A percentile compares a stretch with the other conserved stretches of the same genome.
Evolutionary conservation across 306 rosid species (phyloP).

Genomic region (Corylus avellana): DNA sequence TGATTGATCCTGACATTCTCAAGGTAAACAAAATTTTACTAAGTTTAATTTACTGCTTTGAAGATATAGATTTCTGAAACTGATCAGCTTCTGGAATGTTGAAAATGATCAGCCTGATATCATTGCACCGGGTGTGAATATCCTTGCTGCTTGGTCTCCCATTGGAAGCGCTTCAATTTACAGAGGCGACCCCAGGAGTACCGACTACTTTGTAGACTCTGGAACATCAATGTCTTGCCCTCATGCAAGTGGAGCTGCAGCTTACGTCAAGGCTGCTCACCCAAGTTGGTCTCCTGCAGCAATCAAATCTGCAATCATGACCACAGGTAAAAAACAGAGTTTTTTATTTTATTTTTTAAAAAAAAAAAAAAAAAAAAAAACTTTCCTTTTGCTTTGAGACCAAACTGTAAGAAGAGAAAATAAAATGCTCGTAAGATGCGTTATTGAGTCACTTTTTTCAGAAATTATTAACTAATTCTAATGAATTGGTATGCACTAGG

Average conservation of each 20-base stretch:
- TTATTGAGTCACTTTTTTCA: too few species aligned
- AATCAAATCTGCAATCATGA: slow-evolving; percentile 45
- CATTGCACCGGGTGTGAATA: slow-evolving; percentile 25
- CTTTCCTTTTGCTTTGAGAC: too few species aligned
- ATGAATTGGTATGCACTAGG: too few species aligned
- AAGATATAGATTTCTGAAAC: neutral
- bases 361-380: too few species aligned
- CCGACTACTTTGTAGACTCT: slow-evolving; percentile 12
- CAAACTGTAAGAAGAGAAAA: too few species aligned
- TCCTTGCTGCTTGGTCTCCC: slow-evolving; percentile 27
- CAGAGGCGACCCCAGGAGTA: neutral
- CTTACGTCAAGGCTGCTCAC: slow-evolving; percentile 35
- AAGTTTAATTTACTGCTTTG: neutral
- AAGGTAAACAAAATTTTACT: slow-evolving; percentile 24
- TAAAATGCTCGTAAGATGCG: too few species aligned
- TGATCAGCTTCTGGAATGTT: neutral
- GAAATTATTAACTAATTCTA: too few species aligned
- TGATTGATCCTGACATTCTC: slow-evolving; percentile 26
- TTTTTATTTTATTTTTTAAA: too few species aligned
- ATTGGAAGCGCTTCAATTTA: neutral
- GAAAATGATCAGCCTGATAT: slow-evolving; percentile 26
- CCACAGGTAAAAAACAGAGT: slow-evolving; percentile 24
- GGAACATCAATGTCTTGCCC: slow-evolving; percentile 38
- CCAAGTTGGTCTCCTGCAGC: slow-evolving; percentile 44
- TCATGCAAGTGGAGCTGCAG: slow-evolving; percentile 32